phyloP scores from a whole-genome alignment of 2,329 filamentous ascomycete species.

The Ascochyta lentis region DNA sequence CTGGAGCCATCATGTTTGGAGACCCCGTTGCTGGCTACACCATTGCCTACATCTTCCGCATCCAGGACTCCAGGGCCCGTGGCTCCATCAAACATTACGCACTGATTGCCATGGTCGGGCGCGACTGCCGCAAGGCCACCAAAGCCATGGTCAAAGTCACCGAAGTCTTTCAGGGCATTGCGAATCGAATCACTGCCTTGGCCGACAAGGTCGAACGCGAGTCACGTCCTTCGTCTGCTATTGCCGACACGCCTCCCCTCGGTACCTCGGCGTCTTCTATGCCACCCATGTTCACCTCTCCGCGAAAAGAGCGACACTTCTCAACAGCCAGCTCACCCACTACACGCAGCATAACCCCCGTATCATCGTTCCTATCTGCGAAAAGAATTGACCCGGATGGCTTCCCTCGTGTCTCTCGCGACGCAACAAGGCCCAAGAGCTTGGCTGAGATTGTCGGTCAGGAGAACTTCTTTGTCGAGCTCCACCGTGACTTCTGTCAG shows the following conservation, averaged over 20 bases:
- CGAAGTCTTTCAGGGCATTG: conserved; percentile 60
- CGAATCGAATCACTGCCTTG: conserved; percentile 57
- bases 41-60: conserved; percentile 65
- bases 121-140: conserved; percentile 60
- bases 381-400: conserved; percentile 64
- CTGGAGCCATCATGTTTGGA: conserved; percentile 65
- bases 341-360: conserved; percentile 58
- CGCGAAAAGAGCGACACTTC: conserved; percentile 36
- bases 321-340: conserved; percentile 41
- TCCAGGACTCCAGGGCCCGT: conserved; percentile 64
- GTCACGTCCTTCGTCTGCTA: conserved; percentile 41
- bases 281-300: conserved; percentile 36
- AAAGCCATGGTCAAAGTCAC: conserved; percentile 51
- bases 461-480: conserved; percentile 64
- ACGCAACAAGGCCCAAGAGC: conserved; percentile 60
- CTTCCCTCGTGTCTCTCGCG: conserved; percentile 59
- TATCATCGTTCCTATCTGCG: conserved; percentile 65
- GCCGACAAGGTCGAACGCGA: conserved; percentile 50
- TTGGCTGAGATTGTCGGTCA: conserved; percentile 66
- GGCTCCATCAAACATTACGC: conserved; percentile 64
- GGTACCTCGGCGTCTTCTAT: conserved; percentile 39
- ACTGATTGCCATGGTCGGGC: conserved; percentile 63
- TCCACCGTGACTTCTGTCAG: conserved; percentile 60
- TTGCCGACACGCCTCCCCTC: conserved; percentile 40
- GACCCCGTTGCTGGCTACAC: conserved; percentile 64